phyloP scores from a whole-genome alignment of 345 rosid genomes.

The Aquilaria sinensis region DNA sequence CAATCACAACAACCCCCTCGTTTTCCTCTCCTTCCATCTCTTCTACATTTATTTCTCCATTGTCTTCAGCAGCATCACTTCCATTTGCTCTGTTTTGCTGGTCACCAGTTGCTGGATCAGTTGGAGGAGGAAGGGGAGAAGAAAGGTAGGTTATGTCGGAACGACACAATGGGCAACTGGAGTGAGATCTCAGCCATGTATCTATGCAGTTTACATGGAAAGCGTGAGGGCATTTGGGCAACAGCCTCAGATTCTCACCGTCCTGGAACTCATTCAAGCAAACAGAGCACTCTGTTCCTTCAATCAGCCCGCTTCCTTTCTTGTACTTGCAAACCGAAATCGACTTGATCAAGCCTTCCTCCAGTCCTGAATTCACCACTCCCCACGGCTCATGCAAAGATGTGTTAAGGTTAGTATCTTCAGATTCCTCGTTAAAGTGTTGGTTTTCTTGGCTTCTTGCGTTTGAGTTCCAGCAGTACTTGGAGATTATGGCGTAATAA shows the following conservation, averaged over 20 bases:
- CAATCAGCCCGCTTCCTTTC: constrained; percentile 35
- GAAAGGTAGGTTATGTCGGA: too few relatives aligned
- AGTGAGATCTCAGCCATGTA: constrained; percentile 63
- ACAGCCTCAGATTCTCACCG: constrained; percentile 42
- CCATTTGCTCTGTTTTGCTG: background rate
- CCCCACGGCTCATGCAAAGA: constrained; percentile 22
- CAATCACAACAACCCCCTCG: constrained; percentile 25
- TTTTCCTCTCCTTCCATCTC: background rate
- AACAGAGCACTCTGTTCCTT: constrained; percentile 68
- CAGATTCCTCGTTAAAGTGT: too few relatives aligned
- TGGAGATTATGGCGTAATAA: too few relatives aligned
- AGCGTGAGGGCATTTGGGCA: constrained; percentile 71
- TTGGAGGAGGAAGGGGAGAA: constrained; percentile 6
- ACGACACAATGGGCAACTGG: constrained; percentile 51
- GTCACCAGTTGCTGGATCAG: constrained; percentile 16
- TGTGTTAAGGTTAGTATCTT: background rate
- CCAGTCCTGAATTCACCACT: too few relatives aligned
- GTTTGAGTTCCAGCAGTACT: too few relatives aligned
- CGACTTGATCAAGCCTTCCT: constrained; percentile 24
- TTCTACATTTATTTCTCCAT: constrained; percentile 3
- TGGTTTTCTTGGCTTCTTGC: too few relatives aligned
- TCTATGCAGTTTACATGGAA: constrained; percentile 62
- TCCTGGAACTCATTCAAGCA: constrained; percentile 49
- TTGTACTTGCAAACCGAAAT: constrained; percentile 43
- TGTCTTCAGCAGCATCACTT: constrained; percentile 11